Evolutionary conservation across 2,329 filamentous ascomycete genomes (phyloP).

Genomic region (Fusarium anthophilum): DNA sequence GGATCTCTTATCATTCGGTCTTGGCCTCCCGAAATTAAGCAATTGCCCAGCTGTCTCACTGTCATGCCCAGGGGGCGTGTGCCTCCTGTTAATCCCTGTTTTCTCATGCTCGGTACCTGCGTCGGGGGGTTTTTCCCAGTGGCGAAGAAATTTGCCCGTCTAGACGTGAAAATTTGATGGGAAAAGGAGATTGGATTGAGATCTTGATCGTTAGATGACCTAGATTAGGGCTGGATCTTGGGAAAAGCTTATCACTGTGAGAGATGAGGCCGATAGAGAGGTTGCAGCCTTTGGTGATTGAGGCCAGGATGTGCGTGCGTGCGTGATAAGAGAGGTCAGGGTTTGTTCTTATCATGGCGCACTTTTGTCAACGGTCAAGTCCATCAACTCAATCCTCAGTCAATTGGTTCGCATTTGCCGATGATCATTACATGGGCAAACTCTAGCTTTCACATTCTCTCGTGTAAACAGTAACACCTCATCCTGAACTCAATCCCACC

Average conservation of each 20-base stretch:
- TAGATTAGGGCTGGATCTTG: background rate
- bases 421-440: background rate
- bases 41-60: conserved; percentile 18
- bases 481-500: background rate
- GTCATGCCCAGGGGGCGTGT: conserved; percentile 12
- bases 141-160: background rate
- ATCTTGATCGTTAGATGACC: background rate
- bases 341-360: background rate
- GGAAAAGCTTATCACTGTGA: conserved; percentile 12
- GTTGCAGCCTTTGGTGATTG: background rate
- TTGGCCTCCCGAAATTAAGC: conserved; percentile 24
- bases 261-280: background rate
- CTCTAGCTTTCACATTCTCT: background rate
- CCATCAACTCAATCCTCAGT: background rate
- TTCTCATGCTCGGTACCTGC: conserved; percentile 14
- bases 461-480: background rate
- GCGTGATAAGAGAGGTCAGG: background rate
- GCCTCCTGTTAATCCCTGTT: background rate
- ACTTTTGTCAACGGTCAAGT: background rate
- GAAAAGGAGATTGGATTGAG: background rate
- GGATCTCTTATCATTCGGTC: background rate
- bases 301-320: background rate
- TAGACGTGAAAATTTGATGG: background rate
- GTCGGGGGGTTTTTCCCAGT: background rate
- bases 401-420: background rate